These are phyloP conservation scores for Kwoniella sp. DNA, from an alignment of 768 basidiomycete species.

Conservation along the genomic window DNA sequence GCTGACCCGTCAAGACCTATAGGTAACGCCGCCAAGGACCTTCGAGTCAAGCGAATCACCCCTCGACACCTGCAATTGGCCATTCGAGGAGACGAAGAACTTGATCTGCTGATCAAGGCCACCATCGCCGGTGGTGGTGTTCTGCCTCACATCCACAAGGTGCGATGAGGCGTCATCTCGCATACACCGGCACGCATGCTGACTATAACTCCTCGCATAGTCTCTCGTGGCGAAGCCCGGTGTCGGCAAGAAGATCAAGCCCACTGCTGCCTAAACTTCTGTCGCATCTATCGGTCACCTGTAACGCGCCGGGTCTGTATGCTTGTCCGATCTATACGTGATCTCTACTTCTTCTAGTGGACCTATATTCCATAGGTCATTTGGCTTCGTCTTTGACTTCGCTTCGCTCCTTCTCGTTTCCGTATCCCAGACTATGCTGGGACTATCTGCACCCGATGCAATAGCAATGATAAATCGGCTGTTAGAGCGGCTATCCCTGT, in stretches of 20 bases:
- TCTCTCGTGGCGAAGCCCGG: slow-evolving; percentile 32
- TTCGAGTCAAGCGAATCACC: slow-evolving; percentile 94
- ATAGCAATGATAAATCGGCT: too few relatives aligned
- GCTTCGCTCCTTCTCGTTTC: slow-evolving; percentile 9
- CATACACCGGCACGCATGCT: neutral
- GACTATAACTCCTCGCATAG: slow-evolving; percentile 6
- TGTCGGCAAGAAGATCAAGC: slow-evolving; percentile 22
- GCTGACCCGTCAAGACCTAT: too few relatives aligned
- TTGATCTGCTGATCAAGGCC: slow-evolving; percentile 88
- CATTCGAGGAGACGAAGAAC: slow-evolving; percentile 93
- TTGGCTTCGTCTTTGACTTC: neutral
- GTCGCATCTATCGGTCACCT: neutral
- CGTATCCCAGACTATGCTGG: neutral
- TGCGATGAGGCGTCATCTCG: slow-evolving; percentile 11
- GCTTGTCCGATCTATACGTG: too few relatives aligned
- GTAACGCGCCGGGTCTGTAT: too few relatives aligned
- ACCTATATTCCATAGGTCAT: too few relatives aligned
- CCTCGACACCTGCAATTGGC: slow-evolving; percentile 93
- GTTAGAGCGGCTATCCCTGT: too few relatives aligned
- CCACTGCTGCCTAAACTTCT: slow-evolving; percentile 10
- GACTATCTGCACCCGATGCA: neutral
- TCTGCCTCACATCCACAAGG: slow-evolving; percentile 51
- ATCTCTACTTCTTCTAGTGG: too few relatives aligned
- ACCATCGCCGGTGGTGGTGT: slow-evolving; percentile 69
- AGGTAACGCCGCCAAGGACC: slow-evolving; percentile 97